Evolutionary conservation across 2,329 filamentous ascomycete species (phyloP), one percentile per base, ranked within the genome.

Genomic region (Exserohilum turcica): DNA sequence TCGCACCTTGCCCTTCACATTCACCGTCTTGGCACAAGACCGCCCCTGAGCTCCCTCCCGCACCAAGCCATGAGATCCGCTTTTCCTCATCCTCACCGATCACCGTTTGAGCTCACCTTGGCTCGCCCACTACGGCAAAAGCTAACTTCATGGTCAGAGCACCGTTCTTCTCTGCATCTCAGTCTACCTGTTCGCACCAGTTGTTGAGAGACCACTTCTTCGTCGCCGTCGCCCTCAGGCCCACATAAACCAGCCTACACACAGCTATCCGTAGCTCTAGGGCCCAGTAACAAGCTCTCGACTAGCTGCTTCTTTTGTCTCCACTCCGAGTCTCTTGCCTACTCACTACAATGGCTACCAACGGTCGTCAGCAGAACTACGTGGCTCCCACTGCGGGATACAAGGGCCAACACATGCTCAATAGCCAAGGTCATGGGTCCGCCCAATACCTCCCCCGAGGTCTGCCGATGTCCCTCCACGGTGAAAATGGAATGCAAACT

Each of bases 361-460:
- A 73, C 56, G 38, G 63, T 50, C 70, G 71, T 39, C 71, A 70
- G 54, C 62, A 65, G 44, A 64, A 54, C 56, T 73, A 71, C 51
- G 53, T 57, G 19, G 57, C 64, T 35, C 57, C 65, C 43, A 48
- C 55, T 43, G 47, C 59, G 18, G 62, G 58, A 43, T 73, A 71
- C 60, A 73, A 73, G 63, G 62, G 62, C 40, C 71, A 70, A 52
- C 59, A 63, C 40, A 65, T 73, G 65, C 59, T 67, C 54, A 52
- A 56, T 39, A 57, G 56, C 37, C 71, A 73, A 45, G 66, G 63
- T 43, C 67, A 73, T 47, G 68, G 68, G 46, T 53, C 62, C 15
- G 65, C 64, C 37, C 67, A 67, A 45, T 73, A 72, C 64, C 66
- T 74, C 54, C 67, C 68, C 48, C 71, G 72, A 63, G 69, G 71